Evolutionary conservation across 495 filamentous ascomycete species (phyloP).

Genomic region (Oidiodendron maius): DNA sequence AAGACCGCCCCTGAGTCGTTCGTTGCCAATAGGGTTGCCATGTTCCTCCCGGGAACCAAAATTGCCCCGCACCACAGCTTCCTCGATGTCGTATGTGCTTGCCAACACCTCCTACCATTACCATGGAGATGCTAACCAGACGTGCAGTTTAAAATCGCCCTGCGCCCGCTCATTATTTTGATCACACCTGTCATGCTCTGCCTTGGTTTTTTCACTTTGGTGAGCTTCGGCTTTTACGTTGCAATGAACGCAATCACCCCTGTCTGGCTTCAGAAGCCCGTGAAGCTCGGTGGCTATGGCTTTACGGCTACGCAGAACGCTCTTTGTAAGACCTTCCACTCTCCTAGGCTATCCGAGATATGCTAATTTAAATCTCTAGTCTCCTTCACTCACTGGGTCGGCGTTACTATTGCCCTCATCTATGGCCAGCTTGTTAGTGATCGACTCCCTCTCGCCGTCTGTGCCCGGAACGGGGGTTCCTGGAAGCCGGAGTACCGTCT

Average conservation of each 20-base stretch:
- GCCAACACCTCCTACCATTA: neutral
- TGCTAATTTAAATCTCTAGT: too few species aligned
- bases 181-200: conserved; percentile 38
- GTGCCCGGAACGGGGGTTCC: conserved; percentile 27
- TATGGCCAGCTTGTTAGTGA: conserved; percentile 38
- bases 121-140: too few species aligned
- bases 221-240: conserved; percentile 41
- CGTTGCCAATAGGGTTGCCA: conserved; percentile 33
- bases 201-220: conserved; percentile 35
- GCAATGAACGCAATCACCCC: conserved; percentile 27
- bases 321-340: too few species aligned
- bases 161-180: conserved; percentile 35
- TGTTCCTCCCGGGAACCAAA: conserved; percentile 35
- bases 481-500: conserved; percentile 48
- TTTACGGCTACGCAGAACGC: conserved; percentile 42
- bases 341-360: too few species aligned
- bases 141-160: conserved; percentile 27
- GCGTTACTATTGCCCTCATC: conserved; percentile 32
- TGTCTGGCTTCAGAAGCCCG: conserved; percentile 38
- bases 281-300: conserved; percentile 38
- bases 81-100: conserved; percentile 26
- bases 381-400: conserved; percentile 41
- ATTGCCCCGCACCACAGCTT: conserved; percentile 26
- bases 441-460: conserved; percentile 35
- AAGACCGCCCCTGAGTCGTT: conserved; percentile 22